Conservation (phyloP, 2,329 filamentous ascomycete species). For the Nannizziopsis arthrosporioides region DNA sequence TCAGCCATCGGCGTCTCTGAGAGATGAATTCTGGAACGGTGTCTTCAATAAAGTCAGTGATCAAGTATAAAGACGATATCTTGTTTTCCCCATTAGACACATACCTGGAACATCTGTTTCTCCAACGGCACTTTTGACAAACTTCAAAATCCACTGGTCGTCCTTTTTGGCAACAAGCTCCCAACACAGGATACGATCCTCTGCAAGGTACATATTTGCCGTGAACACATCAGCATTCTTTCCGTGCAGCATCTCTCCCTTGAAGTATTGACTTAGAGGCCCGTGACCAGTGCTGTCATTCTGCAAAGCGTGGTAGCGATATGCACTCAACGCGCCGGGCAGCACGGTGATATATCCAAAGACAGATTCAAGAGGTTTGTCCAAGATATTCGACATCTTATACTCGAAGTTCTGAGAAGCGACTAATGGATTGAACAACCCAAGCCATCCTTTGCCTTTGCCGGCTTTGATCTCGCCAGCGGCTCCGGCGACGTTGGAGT, state of each 20-base stretch:
- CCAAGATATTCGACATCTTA: conserved; percentile 98
- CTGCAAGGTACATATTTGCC: conserved; percentile 97
- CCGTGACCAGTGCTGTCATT: conserved; percentile 95
- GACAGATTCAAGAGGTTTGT: conserved; percentile 92
- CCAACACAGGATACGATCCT: conserved; percentile 97
- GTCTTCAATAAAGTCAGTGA: conserved; percentile 42
- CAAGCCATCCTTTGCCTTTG: conserved; percentile 71
- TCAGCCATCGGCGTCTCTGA: conserved; percentile 90
- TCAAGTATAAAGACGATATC: background rate
- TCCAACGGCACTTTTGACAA: conserved; percentile 90
- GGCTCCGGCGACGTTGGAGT: conserved; percentile 92
- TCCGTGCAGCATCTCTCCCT: conserved; percentile 92
- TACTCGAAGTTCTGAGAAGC: conserved; percentile 99
- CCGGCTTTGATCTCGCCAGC: conserved; percentile 97
- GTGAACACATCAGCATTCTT: conserved; percentile 96
- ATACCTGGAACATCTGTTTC: conserved; percentile 94
- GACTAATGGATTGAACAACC: conserved; percentile 84
- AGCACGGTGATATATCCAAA: conserved; percentile 98
- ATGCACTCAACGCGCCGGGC: conserved; percentile 87
- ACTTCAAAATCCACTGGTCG: conserved; percentile 95
- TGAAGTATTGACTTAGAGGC: conserved; percentile 95
- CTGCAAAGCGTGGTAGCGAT: conserved; percentile 88
- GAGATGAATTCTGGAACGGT: conserved; percentile 93
- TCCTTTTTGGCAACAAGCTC: conserved; percentile 90
- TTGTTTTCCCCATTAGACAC: conserved; percentile 3